phyloP scores from a whole-genome alignment of 129 eudicot species.

The Pittosporum tobira region DNA sequence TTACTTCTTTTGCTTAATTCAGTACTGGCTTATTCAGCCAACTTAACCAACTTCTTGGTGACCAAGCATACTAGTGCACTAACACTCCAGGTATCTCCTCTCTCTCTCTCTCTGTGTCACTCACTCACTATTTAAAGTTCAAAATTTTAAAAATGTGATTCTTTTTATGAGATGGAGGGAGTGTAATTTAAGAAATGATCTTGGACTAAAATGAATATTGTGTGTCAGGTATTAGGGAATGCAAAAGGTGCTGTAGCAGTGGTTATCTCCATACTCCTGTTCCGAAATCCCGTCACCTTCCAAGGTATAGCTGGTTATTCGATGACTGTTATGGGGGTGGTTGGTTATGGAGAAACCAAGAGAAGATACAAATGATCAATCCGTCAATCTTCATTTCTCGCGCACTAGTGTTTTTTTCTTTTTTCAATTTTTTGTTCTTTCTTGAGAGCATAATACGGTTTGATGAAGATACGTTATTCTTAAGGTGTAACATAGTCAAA shows the following conservation, averaged over 20 bases:
- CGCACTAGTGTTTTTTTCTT: background rate
- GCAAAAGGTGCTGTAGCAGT: conserved; percentile 99
- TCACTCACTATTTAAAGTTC: no score
- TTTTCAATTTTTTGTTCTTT: background rate
- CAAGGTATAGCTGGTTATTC: conserved; percentile 83
- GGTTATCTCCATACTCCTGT: conserved; percentile 80
- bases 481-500: background rate
- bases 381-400: background rate
- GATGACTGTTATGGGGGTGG: conserved; percentile 87
- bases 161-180: no score
- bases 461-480: background rate
- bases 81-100: conserved; percentile 77
- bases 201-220: no score
- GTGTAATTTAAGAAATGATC: no score
- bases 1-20: conserved; percentile 62
- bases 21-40: conserved; percentile 86
- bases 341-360: conserved; percentile 90
- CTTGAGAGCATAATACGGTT: background rate
- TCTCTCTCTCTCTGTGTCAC: conserved; percentile 21
- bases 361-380: conserved; percentile 50
- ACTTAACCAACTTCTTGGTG: conserved; percentile 87
- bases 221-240: conserved; percentile 77
- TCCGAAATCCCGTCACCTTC: conserved; percentile 76
- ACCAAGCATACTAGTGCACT: conserved; percentile 97
- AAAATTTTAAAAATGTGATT: no score